Base-by-base conservation (phyloP, 352 stramenopile species). In the Halophytophthora batemanensis region DNA sequence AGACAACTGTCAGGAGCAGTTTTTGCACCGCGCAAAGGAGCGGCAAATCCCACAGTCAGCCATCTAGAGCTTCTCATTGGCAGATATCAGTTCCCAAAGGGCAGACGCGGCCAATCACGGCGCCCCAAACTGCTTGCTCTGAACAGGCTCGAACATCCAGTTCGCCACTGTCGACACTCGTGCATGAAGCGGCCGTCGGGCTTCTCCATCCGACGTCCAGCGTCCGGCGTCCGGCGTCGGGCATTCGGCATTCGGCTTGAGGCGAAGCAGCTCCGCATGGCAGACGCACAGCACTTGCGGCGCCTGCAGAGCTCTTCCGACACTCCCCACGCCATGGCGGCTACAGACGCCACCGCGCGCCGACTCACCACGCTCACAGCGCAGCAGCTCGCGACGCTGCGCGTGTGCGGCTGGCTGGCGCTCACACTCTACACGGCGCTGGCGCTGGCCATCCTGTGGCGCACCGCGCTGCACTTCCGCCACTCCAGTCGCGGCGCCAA, bases 361-460 rank as follows among this genome's bases (percentile, higher is more conserved):
- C 34, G 38, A 35, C 23, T 35, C 23, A 17, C 28, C 59, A 25
- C 55, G 45, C 43, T 67, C 14, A 51, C 50, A 8, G 52, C 62
- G 36, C 41, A 53, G 28, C 77, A 89, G 61, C 48, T 90, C 6
- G 43, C 49, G 17, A 61, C 70, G 45, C 57, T 89, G 43, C 55
- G 55, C 29, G 66, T 82, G 23, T 90, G 78, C 52, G 84, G 80
- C 25, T 70, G 66, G 59, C 59, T 95, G 25, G 65, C 62, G 15
- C 40, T 91, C 35, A 44, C 74, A 35, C 66, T 95, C 19, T 93
- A 90, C 67, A 22, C 67, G 34, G 43, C 82, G 23, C 60, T 95
- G 35, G 59, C 74, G 6, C 31, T 77, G 31, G 80, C 64, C 29
- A 75, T 91, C 33, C 61, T 71, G n/a, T 92, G 64, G 57, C 86